phyloP scores from a whole-genome alignment of 1,284 basidiomycete genomes.

The Boletus sp. region DNA sequence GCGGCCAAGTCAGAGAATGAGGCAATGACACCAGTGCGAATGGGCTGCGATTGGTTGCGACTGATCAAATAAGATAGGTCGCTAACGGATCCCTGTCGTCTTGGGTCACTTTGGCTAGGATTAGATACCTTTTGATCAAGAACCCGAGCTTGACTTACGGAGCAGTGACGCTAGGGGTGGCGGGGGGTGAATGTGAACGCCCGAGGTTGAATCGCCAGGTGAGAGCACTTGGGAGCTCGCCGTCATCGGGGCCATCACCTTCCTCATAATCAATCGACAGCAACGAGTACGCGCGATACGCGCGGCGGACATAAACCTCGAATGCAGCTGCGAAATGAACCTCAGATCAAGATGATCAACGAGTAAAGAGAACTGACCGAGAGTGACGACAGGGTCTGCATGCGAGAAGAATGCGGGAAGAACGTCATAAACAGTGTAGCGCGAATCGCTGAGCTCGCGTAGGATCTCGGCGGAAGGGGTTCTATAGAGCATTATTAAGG shows the following conservation, averaged over 20 bases:
- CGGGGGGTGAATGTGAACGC: constrained; percentile 77
- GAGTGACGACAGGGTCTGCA: constrained; percentile 77
- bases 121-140: constrained; percentile 20
- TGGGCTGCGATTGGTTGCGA: constrained; percentile 79
- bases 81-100: constrained; percentile 84
- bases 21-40: constrained; percentile 86
- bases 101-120: constrained; percentile 34
- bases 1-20: constrained; percentile 80
- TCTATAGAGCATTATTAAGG: constrained; percentile 36
- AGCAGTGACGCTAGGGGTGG: constrained; percentile 73
- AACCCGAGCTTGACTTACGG: constrained; percentile 44
- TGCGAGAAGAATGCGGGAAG: constrained; percentile 95
- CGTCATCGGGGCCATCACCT: constrained; percentile 77
- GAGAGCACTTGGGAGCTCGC: constrained; percentile 75
- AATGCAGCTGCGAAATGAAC: constrained; percentile 67
- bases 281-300: constrained; percentile 94
- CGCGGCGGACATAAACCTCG: constrained; percentile 94
- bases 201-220: constrained; percentile 96
- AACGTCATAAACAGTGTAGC: constrained; percentile 97
- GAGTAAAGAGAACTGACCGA: constrained; percentile 51
- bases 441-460: constrained; percentile 93
- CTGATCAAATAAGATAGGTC: constrained; percentile 90
- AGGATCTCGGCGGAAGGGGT: constrained; percentile 84
- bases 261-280: constrained; percentile 94
- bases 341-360: constrained; percentile 5